Conservation (phyloP, 192 early-diverging fungal species). For the Coemansia sp. region DNA sequence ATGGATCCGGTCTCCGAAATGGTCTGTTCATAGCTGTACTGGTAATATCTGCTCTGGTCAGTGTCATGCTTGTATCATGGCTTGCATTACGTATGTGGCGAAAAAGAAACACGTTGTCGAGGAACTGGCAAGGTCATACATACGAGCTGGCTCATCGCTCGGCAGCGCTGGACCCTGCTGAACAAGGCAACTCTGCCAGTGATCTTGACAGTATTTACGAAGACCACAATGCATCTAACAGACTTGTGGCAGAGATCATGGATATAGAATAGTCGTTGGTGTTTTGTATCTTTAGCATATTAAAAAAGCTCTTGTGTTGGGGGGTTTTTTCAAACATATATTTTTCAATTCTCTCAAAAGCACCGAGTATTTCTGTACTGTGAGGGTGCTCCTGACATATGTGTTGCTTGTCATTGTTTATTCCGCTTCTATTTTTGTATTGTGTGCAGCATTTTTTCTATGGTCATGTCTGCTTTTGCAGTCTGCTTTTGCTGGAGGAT, state of each 20-base stretch:
- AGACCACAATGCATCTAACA: neutral
- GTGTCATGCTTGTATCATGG: neutral
- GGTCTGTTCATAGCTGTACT: neutral
- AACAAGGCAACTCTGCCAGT: neutral
- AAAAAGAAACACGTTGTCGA: neutral
- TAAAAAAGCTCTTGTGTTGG: neutral
- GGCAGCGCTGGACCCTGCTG: neutral
- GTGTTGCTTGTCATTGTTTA: too few species aligned
- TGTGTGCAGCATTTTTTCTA: too few species aligned
- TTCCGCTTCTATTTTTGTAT: too few species aligned
- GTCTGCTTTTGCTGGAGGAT: too few species aligned
- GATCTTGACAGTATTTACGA: neutral
- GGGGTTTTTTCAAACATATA: neutral
- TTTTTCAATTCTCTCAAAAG: neutral
- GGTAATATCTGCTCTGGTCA: neutral
- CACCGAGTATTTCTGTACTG: too few species aligned
- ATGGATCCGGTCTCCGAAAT: neutral
- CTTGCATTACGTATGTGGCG: neutral
- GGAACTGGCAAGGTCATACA: neutral
- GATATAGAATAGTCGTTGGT: neutral
- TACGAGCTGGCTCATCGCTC: slow-evolving; percentile 6
- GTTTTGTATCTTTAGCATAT: neutral
- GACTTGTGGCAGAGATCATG: neutral
- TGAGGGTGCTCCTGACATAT: too few species aligned
- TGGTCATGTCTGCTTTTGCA: too few species aligned